phyloP scores from a whole-genome alignment of 768 basidiomycete genomes.

The Coprinopsis cinerea region DNA sequence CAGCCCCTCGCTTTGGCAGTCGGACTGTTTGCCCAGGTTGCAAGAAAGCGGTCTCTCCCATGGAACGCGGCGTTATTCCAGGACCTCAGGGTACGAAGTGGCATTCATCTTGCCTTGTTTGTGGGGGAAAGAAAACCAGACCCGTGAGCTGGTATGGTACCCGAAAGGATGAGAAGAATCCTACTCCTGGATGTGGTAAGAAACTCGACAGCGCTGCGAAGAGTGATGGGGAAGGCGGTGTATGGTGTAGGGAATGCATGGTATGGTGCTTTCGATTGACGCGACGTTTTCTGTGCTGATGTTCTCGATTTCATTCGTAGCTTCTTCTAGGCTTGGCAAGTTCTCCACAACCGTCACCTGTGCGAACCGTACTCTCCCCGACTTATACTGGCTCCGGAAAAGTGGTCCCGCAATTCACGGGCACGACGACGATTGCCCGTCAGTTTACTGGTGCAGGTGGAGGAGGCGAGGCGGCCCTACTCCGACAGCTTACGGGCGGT shows the following conservation, averaged over 20 bases:
- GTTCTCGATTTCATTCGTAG: slow-evolving; percentile 26
- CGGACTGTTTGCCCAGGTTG: slow-evolving; percentile 71
- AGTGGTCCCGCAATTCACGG: slow-evolving; percentile 55
- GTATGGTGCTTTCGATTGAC: slow-evolving; percentile 36
- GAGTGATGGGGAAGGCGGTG: slow-evolving; percentile 56
- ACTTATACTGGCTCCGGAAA: slow-evolving; percentile 37
- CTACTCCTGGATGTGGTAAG: slow-evolving; percentile 76
- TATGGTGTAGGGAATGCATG: slow-evolving; percentile 84
- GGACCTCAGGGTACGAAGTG: slow-evolving; percentile 79
- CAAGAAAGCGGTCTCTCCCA: slow-evolving; percentile 62
- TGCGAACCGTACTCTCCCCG: slow-evolving; percentile 40
- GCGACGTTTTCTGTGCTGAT: not conserved
- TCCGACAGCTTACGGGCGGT: slow-evolving; percentile 62
- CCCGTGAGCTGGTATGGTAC: slow-evolving; percentile 33
- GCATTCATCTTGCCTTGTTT: slow-evolving; percentile 74
- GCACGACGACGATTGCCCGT: slow-evolving; percentile 65
- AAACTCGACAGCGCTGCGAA: slow-evolving; percentile 80
- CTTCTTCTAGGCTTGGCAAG: slow-evolving; percentile 48
- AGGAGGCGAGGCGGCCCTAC: slow-evolving; percentile 32
- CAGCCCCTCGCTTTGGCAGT: slow-evolving; percentile 54
- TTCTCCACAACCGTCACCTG: slow-evolving; percentile 49
- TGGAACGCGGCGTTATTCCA: slow-evolving; percentile 83
- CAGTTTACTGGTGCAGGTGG: slow-evolving; percentile 62
- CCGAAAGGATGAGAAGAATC: slow-evolving; percentile 37
- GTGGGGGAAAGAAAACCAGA: slow-evolving; percentile 58